These are phyloP conservation scores for Pluteus cervinus DNA, from an alignment of 768 basidiomycete genomes.

Conservation along the genomic window DNA sequence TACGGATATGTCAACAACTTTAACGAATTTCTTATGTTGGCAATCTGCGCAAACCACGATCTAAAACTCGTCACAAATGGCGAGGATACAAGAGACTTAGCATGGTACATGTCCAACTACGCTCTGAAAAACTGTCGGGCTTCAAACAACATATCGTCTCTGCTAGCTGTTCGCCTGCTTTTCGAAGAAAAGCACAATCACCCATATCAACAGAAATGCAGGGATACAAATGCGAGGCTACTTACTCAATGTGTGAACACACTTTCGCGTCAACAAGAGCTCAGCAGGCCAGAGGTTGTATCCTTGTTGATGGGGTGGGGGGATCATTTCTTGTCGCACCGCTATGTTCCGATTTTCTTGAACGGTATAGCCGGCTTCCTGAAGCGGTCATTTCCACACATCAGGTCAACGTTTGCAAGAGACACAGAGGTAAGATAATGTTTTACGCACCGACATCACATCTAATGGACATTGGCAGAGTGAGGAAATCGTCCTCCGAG, in stretches of 20 bases:
- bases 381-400: no score
- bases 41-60: conserved; percentile 35
- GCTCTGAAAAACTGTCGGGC: conserved; percentile 26
- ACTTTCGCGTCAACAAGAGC: conserved; percentile 30
- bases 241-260: conserved; percentile 24
- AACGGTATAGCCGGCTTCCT: conserved; percentile 15
- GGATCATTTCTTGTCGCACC: conserved; percentile 28
- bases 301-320: conserved; percentile 40
- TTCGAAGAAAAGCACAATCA: conserved; percentile 14
- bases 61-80: conserved; percentile 32
- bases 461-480: no score
- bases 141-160: conserved; percentile 26
- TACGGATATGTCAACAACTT: conserved; percentile 20
- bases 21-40: conserved; percentile 17
- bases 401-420: no score
- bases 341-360: conserved; percentile 29
- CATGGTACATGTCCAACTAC: conserved; percentile 30
- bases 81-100: conserved; percentile 20
- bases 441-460: no score
- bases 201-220: conserved; percentile 17
- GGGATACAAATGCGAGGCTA: no score
- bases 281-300: conserved; percentile 29
- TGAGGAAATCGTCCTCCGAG: no score
- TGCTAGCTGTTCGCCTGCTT: conserved; percentile 12
- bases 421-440: no score